Percentiles rank a stretch among this genome's conserved stretches.
These are phyloP conservation scores for Terfezia claveryi DNA, from an alignment of 495 filamentous ascomycete genomes.

Conservation along the genomic window DNA sequence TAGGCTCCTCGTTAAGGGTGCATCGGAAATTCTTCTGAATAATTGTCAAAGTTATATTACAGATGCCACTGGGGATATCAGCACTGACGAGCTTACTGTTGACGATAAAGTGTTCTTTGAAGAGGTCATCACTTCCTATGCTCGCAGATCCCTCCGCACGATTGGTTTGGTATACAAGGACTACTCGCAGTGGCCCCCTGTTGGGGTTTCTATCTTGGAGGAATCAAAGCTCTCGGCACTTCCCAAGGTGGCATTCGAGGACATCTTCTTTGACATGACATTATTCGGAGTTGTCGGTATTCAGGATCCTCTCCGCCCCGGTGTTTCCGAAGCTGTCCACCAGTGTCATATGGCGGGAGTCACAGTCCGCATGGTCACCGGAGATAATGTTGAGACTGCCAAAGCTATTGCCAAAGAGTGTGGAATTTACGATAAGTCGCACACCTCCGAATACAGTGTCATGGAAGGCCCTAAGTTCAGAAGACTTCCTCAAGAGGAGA, in stretches of 20 bases:
- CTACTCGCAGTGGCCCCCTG: conserved; percentile 74
- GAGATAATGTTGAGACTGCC: conserved; percentile 66
- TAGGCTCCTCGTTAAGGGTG: conserved; percentile 45
- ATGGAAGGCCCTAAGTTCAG: conserved; percentile 77
- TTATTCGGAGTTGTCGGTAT: conserved; percentile 66
- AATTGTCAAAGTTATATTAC: conserved; percentile 50
- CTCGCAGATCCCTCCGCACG: conserved; percentile 60
- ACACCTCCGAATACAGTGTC: conserved; percentile 41
- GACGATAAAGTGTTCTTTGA: conserved; percentile 38
- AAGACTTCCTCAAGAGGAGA: conserved; percentile 44
- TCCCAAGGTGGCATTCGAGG: conserved; percentile 52
- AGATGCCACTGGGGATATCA: conserved; percentile 35
- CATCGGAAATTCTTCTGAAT: conserved; percentile 45
- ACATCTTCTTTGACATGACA: conserved; percentile 56
- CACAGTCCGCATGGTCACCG: conserved; percentile 74
- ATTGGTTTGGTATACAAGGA: conserved; percentile 76
- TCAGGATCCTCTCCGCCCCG: conserved; percentile 65
- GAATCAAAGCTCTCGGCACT: conserved; percentile 28
- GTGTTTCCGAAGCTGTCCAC: conserved; percentile 52
- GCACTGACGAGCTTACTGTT: conserved; percentile 27
- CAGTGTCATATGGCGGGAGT: conserved; percentile 60
- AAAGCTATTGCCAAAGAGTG: conserved; percentile 65
- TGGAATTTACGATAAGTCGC: conserved; percentile 36
- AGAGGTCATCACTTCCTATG: conserved; percentile 51
- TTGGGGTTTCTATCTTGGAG: conserved; percentile 38